Base-by-base conservation (phyloP, 176 grass and related monocot genomes). In the Alloteropsis semialata region DNA sequence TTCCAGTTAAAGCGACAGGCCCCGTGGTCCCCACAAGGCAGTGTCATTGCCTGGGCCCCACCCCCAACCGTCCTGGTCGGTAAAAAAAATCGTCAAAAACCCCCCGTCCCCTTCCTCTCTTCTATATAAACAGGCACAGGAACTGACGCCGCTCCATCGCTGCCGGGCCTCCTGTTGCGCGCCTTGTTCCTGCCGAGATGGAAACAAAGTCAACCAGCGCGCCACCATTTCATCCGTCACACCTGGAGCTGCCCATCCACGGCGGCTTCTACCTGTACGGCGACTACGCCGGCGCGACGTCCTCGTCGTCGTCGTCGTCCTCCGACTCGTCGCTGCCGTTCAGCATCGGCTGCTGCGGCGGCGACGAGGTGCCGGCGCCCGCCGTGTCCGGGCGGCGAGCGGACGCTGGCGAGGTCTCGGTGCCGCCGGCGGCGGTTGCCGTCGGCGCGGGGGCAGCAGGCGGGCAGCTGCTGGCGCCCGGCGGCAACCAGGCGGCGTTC, bases 311-410 rank as follows among this genome's bases (percentile, higher is more conserved):
- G 1, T 71, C 68, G 0, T 72, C 68, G 0, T 71, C 68, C 43
- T 71, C 68, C 43, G 69, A 72, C 69, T 72, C 69, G 69, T 72
- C 69, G 69, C 25, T 72, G 16, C 69, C 69, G 25, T 72, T 72
- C 43, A 8, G 42, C 68, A 30, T 10, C 15, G 7, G 44, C 8
- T 5, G 25, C 58, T 14, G 43, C 43, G 43, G 41, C 68, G 68
- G 24, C 69, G 69, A 37, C 32, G 62, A 49, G 25, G 25, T 17
- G 42, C 68, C 42, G 7, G 68, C 41, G 24, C 54, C 21, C 9
- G 24, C 68, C 24, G 25, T 18, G 68, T 48, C 68, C 13, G 49
- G 14, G 1, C 24, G 67, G 25, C 25, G 41, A 2, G 41, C 25
- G 7, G 67, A n/a, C 8, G 65, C 67, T 13, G 43, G 5, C 43